Evolutionary conservation across 1,139 yeast species (phyloP).

Genomic region (Saccharomyces pastorianus): DNA sequence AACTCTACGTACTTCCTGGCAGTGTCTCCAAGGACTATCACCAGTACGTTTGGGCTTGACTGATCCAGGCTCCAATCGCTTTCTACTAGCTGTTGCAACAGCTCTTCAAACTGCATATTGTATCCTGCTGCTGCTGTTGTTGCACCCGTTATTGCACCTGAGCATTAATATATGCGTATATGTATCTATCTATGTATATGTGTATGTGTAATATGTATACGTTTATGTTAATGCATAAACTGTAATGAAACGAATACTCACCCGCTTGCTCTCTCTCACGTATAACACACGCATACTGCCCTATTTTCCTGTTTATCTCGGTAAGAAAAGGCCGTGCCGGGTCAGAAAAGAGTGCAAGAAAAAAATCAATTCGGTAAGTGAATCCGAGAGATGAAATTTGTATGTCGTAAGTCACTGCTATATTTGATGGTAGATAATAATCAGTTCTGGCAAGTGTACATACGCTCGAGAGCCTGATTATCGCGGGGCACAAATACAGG

Average conservation of each 20-base stretch:
- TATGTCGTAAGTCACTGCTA: neutral
- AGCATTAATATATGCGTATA: too few relatives aligned
- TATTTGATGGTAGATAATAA: neutral
- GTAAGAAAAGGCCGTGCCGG: neutral
- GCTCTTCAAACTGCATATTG: neutral
- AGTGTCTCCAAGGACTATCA: neutral
- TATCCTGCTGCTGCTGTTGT: neutral
- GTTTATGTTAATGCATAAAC: too few relatives aligned
- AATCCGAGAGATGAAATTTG: neutral
- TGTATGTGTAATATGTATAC: too few relatives aligned
- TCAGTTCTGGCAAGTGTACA: neutral
- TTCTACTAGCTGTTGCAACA: neutral
- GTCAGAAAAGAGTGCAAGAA: neutral
- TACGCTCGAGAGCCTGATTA: neutral
- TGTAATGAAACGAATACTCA: neutral
- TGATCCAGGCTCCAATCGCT: neutral
- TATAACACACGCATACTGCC: neutral
- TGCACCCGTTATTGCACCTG: neutral
- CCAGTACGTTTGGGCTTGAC: neutral
- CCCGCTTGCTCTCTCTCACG: neutral
- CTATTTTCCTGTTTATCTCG: neutral
- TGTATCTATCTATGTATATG: too few relatives aligned
- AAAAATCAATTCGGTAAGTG: neutral
- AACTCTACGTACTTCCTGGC: neutral
- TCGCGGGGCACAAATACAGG: neutral